Base-by-base conservation (phyloP, 2,329 filamentous ascomycete genomes). In the Calonectria ilicicola region DNA sequence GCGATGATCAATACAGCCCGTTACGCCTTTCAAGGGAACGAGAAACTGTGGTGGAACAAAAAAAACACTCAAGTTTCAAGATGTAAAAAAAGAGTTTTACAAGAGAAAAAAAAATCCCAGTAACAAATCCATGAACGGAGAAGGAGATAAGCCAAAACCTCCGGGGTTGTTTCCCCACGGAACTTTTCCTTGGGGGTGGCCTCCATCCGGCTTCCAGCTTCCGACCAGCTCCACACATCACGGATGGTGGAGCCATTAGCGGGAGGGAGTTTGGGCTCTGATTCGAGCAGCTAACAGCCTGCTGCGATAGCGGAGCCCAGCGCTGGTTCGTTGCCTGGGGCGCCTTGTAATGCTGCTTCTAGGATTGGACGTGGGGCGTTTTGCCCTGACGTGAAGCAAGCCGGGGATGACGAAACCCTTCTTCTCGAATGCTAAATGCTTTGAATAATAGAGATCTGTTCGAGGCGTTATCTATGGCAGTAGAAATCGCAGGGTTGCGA, bases 271-370 rank as follows among this genome's bases (percentile, higher is more conserved):
- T 56, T 56, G 56, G 15, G 17, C 65, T 69, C 51, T 60, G 62
- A 71, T 75, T 73, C 62, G 71, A 38, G 70, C 47, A 44, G 32
- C 58, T 27, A n/a, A 29, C 46, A 58, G 21, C 44, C 65, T 66
- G 68, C 58, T 63, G 74, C 66, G 66, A 74, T 70, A 67, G 68
- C 72, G 73, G 68, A 75, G 62, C 29, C 51, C 32, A 83, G 4
- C 92, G 90, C 87, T 93, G 95, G 58, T 44, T 44, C 38, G 23
- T 15, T 35, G 26, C 38, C 17, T 21, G 27, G 23, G 60, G 42
- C 19, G 15, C 3, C 15, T 19, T 29, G 47, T 46, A 40, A 56
- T 66, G 64, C 40, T 66, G 49, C 29, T 51, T 17, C 42, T 40
- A 23, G 42, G 29, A 26, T 38, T 65, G 44, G 42, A 14, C 40